These are phyloP conservation scores for Beauveria australis DNA, from an alignment of 2,329 filamentous ascomycete species.

Conservation along the genomic window DNA sequence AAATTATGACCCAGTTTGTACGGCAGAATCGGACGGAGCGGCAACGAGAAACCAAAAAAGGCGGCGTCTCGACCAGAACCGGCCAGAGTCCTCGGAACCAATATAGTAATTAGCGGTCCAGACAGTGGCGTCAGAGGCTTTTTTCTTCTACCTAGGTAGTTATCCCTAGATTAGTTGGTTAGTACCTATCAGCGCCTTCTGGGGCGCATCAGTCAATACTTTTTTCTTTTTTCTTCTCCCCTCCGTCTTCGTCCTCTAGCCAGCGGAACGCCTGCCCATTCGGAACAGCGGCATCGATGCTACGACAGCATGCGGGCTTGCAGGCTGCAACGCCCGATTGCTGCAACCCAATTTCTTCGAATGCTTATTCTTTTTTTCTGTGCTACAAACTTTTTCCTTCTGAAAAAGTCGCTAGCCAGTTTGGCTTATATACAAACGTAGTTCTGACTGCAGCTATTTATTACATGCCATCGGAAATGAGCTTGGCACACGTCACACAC, in stretches of 20 bases:
- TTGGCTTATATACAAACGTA: background rate
- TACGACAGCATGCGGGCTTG: background rate
- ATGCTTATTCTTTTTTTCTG: background rate
- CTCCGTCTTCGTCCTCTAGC: no score
- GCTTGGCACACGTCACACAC: background rate
- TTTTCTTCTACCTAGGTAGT: background rate
- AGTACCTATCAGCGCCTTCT: background rate
- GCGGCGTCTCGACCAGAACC: conserved; percentile 2
- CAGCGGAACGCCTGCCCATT: background rate
- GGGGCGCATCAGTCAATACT: background rate
- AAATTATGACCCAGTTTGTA: background rate
- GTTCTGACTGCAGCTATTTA: no score
- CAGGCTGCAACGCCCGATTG: background rate
- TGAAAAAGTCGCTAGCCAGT: background rate
- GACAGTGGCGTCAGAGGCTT: conserved; percentile 7
- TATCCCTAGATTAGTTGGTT: background rate
- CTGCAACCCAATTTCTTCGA: background rate
- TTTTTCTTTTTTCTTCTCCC: no score
- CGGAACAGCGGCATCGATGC: conserved; percentile 8
- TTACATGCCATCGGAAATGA: background rate
- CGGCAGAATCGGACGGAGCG: conserved; percentile 3
- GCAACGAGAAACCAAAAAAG: background rate
- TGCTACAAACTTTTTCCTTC: background rate
- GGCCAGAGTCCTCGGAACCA: conserved; percentile 2
- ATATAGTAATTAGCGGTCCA: conserved; percentile 8